Base-by-base conservation (phyloP, 2,329 filamentous ascomycete genomes). In the Didymella keratinophila region DNA sequence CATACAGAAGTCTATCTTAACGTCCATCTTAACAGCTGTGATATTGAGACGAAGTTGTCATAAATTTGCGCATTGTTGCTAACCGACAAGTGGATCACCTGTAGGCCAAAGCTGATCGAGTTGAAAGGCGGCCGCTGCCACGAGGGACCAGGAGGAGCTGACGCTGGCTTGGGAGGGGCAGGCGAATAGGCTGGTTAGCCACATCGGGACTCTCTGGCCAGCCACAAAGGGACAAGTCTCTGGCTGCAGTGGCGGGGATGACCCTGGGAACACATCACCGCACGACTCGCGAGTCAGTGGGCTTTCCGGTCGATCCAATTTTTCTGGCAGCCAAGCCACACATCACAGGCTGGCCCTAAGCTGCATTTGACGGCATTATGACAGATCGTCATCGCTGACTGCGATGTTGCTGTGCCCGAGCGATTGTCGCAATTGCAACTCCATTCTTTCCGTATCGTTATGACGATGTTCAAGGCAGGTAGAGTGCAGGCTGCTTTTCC, bases 231-330 rank as follows among this genome's bases (percentile, higher is more conserved):
- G 53, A 30, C n/a, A 50, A 49, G 56, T 18, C 6, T 30, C 39
- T 49, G 7, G 25, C 27, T 49, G 34, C 6, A 14, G 16, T 1
- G 32, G 53, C 48, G 47, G 52, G 58, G 54, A 55, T 55, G 34
- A 47, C 56, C 56, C 56, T 47, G 39, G 45, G 9, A 46, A 45
- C 56, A 58, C 56, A 58, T 58, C 56, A 56, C 42, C n/a, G 37
- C 43, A 41, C 52, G 56, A 60, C 42, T 60, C 57, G 41, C 32
- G 36, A 43, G 37, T 54, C 50, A 16, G 42, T 28, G 41, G 56
- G 42, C 23, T 30, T 61, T 43, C 52, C 52, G 57, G 59, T 47
- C 46, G 63, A 62, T 58, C 58, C 56, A 56, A 59, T 56, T 25
- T 52, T 48, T 23, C 37, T 52, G 28, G 44, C 46, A 36, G 39